A percentile compares a stretch with the other conserved stretches of the same genome.
phyloP scores from a whole-genome alignment of 2,329 filamentous ascomycete species.

The Curvularia sp. region DNA sequence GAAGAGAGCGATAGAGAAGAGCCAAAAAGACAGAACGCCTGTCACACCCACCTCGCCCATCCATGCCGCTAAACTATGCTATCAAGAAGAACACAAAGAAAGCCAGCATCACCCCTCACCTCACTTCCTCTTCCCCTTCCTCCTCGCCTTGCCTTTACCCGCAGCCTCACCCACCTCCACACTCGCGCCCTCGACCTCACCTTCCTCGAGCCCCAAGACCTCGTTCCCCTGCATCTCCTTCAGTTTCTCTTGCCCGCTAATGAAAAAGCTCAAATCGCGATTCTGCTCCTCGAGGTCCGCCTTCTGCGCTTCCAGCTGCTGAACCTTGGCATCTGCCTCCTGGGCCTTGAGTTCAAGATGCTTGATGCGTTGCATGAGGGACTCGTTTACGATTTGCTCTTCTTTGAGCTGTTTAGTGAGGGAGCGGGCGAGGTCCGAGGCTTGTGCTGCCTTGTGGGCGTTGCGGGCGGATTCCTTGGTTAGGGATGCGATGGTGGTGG shows the following conservation, averaged over 20 bases:
- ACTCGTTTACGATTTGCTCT: slow-evolving; percentile 83
- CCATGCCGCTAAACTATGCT: background rate
- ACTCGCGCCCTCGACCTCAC: slow-evolving; percentile 61
- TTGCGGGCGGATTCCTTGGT: slow-evolving; percentile 73
- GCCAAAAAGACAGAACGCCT: background rate
- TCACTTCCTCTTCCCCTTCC: slow-evolving; percentile 35
- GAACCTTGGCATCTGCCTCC: slow-evolving; percentile 59
- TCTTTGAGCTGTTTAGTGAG: slow-evolving; percentile 80
- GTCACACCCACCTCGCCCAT: background rate
- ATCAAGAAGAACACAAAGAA: background rate
- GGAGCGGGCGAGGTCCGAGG: slow-evolving; percentile 75
- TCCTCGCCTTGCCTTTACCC: slow-evolving; percentile 25
- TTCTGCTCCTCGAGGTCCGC: slow-evolving; percentile 84
- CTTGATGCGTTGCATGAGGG: slow-evolving; percentile 81
- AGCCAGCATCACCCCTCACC: background rate
- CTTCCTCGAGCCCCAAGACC: slow-evolving; percentile 70
- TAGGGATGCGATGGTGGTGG: slow-evolving; percentile 68
- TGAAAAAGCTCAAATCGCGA: slow-evolving; percentile 84
- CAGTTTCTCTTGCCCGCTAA: slow-evolving; percentile 81
- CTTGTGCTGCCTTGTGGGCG: slow-evolving; percentile 67
- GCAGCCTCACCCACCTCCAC: slow-evolving; percentile 39
- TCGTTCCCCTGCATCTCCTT: slow-evolving; percentile 72
- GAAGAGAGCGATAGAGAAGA: background rate
- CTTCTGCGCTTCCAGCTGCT: slow-evolving; percentile 60
- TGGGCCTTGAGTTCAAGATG: slow-evolving; percentile 67